Base-by-base conservation (phyloP, 805 yeast species). In the Candida schatavii region DNA sequence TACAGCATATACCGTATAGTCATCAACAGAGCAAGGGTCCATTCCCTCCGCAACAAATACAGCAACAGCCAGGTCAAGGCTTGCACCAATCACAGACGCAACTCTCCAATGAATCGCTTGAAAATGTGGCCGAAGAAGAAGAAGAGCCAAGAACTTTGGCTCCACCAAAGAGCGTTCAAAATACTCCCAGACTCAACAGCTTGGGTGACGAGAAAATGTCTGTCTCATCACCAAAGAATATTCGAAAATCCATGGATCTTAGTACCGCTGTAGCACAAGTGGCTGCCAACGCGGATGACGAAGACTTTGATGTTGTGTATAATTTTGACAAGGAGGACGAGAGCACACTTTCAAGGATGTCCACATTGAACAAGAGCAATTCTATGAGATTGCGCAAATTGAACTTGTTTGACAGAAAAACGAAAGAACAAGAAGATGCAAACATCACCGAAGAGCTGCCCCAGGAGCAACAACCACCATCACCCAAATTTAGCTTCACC, bases 371-470 rank as follows among this genome's bases (percentile, higher is more conserved):
- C 41, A 66, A 64, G 41, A 52, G 68, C 14, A 66, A 67, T 41
- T 69, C 74, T 13, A 63, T 65, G 66, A 60, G 69, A 29, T 61
- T 70, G 27, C 51, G 74, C 11, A 68, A 68, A 38, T 55, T 70
- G 30, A 62, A 70, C 40, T 51, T 70, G n/a, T 36, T 36, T 25
- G 39, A 36, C 14, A 35, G 44, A 9, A 9, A 25, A 13, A 5
- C 35, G 13, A 31, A n/a, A 11, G 6, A 9, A 10, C 15, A 31
- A 15, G 7, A 20, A 25, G n/a, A 32, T 22, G 14, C 30, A 31
- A 28, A 5, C 4, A 20, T 30, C 25, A 31, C 31, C 5, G 38
- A 38, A 18, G 38, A 39, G 15, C 37, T 14, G 39, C 54, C 31
- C 6, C 6, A 6, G 14, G 15, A 11, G 6, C 15, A 6, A 11